Base-by-base conservation (phyloP, 2,329 filamentous ascomycete species). In the Monosporascus sp. region DNA sequence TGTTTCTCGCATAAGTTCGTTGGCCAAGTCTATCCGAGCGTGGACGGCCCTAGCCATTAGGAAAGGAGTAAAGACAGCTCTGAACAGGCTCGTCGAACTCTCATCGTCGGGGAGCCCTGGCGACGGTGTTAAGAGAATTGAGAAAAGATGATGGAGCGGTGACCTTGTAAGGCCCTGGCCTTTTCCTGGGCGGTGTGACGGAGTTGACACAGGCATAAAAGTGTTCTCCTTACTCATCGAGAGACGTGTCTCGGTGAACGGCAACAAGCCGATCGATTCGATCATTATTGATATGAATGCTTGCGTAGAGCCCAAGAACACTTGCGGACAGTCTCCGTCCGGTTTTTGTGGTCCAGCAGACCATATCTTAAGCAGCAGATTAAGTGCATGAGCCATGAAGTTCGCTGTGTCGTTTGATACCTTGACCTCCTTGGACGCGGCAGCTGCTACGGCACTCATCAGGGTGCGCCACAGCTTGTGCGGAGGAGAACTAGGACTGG, bases 361-460 rank as follows among this genome's bases (percentile, higher is more conserved):
- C 90, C 91, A 96, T 2, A 92, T 69, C 26, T 79, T 82, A 48
- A 84, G 80, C 7, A 96, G 72, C 22, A 91, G 71, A 43, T 84
- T 84, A 49, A 93, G 78, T 22, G 91, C 78, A 43, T 83, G 78
- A 22, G 88, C 86, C 56, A 96, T 79, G 54, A 92, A 93, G 56
- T 85, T 81, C 64, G 89, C 88, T 1, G 91, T 89, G 56, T 97
- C 93, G 14, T 81, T 81, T 0, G 91, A 91, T 7, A 92, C 86
- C 63, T 93, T 96, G 61, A 99, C 87, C 70, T 99, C 94, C 70
- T 96, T 96, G 43, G 79, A 80, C 24, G 86, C 86, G 40, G 88
- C 88, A 48, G 81, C 79, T 2, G 84, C 80, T 26, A 91, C 74
- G 1, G 86, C 81, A 3, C 75, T 72, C 44, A 89, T 75, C 14